Evolutionary conservation across 2,329 filamentous ascomycete species (phyloP).

Genomic region (Sodiomyces alkalinus): DNA sequence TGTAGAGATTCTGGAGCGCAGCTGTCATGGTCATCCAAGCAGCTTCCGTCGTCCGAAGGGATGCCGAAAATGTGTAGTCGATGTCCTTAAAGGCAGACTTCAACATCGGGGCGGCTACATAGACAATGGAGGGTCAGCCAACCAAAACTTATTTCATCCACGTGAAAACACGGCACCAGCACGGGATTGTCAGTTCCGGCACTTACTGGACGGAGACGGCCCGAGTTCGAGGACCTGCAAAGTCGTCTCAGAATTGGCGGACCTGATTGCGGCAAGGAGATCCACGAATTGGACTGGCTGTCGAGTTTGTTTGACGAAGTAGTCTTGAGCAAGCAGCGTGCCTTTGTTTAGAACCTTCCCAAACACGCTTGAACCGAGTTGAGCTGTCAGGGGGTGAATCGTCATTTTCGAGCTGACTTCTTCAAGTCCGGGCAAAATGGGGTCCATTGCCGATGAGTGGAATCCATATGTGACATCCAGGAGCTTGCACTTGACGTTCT

Average conservation of each 20-base stretch:
- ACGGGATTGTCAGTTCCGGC: no score
- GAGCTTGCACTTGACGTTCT: conserved; percentile 10
- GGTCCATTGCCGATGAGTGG: conserved; percentile 14
- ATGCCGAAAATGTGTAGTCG: background rate
- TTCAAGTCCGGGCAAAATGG: conserved; percentile 9
- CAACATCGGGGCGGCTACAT: background rate
- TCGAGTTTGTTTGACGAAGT: conserved; percentile 11
- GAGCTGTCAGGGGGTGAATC: conserved; percentile 1
- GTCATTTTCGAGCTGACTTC: background rate
- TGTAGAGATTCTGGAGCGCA: background rate
- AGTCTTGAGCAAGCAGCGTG: conserved; percentile 4
- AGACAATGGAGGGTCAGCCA: background rate
- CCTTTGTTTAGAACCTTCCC: conserved; percentile 2
- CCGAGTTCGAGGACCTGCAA: conserved; percentile 9
- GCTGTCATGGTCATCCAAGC: background rate
- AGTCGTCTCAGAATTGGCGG: conserved; percentile 1
- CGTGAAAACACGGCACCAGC: no score
- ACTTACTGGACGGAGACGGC: conserved; percentile 9
- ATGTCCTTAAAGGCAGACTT: background rate
- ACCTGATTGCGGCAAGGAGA: conserved; percentile 4
- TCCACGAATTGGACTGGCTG: conserved; percentile 12
- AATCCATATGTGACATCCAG: conserved; percentile 14
- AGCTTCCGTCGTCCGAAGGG: background rate
- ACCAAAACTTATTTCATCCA: no score
- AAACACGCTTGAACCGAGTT: conserved; percentile 7